Evolutionary conservation across 2,329 filamentous ascomycete species (phyloP).

Genomic region (Coniochaeta pulveracea): DNA sequence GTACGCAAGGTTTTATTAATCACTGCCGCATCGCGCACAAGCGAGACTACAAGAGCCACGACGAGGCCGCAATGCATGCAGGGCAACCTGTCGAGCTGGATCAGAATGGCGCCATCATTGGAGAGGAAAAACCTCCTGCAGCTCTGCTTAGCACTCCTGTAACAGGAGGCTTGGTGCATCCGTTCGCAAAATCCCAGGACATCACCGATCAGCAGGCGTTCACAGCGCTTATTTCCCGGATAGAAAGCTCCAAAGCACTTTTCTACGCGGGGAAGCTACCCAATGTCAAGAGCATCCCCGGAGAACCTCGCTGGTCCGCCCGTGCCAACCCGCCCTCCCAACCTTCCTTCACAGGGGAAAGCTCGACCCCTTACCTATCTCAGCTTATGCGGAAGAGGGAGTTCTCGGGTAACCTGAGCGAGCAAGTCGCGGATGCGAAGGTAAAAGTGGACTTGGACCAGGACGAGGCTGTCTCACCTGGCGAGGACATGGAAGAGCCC

Average conservation of each 20-base stretch:
- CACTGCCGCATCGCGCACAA: slow-evolving; percentile 95
- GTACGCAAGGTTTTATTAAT: slow-evolving; percentile 98
- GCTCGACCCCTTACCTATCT: slow-evolving; percentile 56
- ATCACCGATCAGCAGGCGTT: slow-evolving; percentile 41
- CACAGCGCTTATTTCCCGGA: slow-evolving; percentile 36
- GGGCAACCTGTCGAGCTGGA: slow-evolving; percentile 71
- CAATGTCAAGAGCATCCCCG: slow-evolving; percentile 32
- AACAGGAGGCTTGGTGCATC: slow-evolving; percentile 44
- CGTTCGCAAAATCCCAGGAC: slow-evolving; percentile 46
- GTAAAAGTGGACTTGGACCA: slow-evolving; percentile 39
- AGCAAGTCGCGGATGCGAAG: slow-evolving; percentile 48
- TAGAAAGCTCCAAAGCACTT: slow-evolving; percentile 40
- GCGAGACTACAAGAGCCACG: slow-evolving; percentile 89
- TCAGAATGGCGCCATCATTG: slow-evolving; percentile 37
- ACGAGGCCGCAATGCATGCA: slow-evolving; percentile 80
- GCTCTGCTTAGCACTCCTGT: slow-evolving; percentile 13
- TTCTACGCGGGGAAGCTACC: slow-evolving; percentile 40
- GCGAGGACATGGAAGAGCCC: slow-evolving; percentile 43
- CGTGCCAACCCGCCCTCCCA: slow-evolving; percentile 13
- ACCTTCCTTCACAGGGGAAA: slow-evolving; percentile 36
- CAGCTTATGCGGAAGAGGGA: slow-evolving; percentile 51
- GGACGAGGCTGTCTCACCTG: slow-evolving; percentile 29
- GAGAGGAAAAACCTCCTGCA: slow-evolving; percentile 24
- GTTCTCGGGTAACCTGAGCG: slow-evolving; percentile 46
- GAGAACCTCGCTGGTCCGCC: slow-evolving; percentile 10